Conservation (phyloP, 225 moss, liverwort and hornwort species). For the Ulota crispa region DNA sequence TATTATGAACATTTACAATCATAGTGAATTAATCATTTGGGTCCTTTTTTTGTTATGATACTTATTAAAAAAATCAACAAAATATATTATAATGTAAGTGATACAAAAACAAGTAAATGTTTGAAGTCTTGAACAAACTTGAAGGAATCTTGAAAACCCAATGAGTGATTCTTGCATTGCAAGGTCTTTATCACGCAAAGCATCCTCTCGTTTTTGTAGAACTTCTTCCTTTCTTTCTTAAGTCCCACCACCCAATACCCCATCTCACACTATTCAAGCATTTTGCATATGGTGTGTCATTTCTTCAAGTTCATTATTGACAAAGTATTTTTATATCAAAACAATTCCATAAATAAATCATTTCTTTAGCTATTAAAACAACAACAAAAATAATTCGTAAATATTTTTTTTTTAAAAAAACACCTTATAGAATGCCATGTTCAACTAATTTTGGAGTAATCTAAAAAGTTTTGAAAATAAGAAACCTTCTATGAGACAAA, state of each 20-base stretch:
- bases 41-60: too few relatives aligned
- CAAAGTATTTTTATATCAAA: background rate
- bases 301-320: background rate
- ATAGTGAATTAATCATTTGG: too few relatives aligned
- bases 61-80: background rate
- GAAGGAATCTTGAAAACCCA: constrained; percentile 77
- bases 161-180: constrained; percentile 80
- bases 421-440: background rate
- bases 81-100: background rate
- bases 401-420: background rate
- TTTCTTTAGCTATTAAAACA: background rate
- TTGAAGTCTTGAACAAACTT: constrained; percentile 36
- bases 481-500: too few relatives aligned
- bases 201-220: constrained; percentile 75
- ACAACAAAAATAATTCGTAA: fast-evolving
- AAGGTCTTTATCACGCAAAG: constrained; percentile 70
- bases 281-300: background rate
- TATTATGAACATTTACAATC: too few relatives aligned
- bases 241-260: constrained; percentile 18
- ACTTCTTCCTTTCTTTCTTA: constrained; percentile 73
- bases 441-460: too few relatives aligned
- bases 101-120: background rate
- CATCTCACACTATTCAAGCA: constrained; percentile 13
- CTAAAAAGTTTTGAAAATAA: too few relatives aligned
- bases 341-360: background rate